Conservation (phyloP, 352 stramenopile genomes). For the Globisporangium sylvaticum region DNA sequence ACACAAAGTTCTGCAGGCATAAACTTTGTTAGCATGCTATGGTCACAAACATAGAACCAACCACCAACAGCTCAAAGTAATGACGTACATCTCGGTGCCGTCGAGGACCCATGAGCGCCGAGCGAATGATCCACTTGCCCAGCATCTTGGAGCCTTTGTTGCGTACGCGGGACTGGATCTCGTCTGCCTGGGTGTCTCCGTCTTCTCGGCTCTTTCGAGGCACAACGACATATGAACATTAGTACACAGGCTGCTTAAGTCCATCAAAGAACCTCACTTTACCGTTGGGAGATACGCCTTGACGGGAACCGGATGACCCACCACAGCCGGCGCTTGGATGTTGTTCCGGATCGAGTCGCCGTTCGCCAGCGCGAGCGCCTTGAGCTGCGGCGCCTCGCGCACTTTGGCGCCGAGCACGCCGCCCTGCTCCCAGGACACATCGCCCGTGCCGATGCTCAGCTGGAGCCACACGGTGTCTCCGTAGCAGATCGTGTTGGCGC, state of each 20-base stretch:
- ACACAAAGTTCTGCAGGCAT: slow-evolving; percentile 56
- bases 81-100: slow-evolving; percentile 47
- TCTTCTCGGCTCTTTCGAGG: slow-evolving; percentile 51
- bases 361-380: slow-evolving; percentile 45
- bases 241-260: background rate
- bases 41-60: background rate
- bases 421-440: slow-evolving; percentile 69
- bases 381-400: slow-evolving; percentile 63
- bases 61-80: background rate
- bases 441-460: slow-evolving; percentile 57
- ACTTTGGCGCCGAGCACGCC: slow-evolving; percentile 74
- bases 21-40: background rate
- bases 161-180: slow-evolving; percentile 72
- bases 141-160: slow-evolving; percentile 77
- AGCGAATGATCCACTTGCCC: slow-evolving; percentile 76
- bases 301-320: slow-evolving; percentile 59
- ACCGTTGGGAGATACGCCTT: slow-evolving; percentile 73
- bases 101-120: slow-evolving; percentile 37
- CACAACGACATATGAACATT: background rate
- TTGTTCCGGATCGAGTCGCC: slow-evolving; percentile 52
- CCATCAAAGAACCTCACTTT: too few relatives aligned
- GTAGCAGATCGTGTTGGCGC: slow-evolving; percentile 62
- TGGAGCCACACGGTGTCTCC: slow-evolving; percentile 78
- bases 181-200: slow-evolving; percentile 65
- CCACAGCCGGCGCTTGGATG: slow-evolving; percentile 34